phyloP scores from a whole-genome alignment of 2,329 filamentous ascomycete genomes.

The Truncatella angustata region DNA sequence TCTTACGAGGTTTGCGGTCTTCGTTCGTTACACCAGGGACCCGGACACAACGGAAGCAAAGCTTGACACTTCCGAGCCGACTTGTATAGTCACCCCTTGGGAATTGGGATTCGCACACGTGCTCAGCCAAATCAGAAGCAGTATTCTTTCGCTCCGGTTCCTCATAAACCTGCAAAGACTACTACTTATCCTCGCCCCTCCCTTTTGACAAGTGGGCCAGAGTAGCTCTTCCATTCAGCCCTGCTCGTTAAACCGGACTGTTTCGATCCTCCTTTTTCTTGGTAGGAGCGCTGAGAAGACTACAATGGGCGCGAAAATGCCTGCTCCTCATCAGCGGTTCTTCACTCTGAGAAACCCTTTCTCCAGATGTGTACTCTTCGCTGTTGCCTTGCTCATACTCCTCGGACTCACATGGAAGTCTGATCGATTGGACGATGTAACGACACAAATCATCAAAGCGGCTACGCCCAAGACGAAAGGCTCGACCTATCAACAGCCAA shows the following conservation, averaged over 20 bases:
- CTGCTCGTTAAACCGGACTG: not conserved
- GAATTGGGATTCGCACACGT: not conserved
- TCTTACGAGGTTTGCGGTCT: conserved; percentile 5
- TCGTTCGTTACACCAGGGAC: conserved; percentile 8
- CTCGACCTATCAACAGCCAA: conserved; percentile 26
- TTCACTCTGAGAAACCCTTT: conserved; percentile 50
- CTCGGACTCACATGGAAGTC: conserved; percentile 39
- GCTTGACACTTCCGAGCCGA: not conserved
- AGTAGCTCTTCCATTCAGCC: conserved; percentile 11
- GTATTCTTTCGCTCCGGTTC: not conserved
- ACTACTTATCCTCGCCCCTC: not conserved
- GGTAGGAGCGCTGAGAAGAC: conserved; percentile 1
- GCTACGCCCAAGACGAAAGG: conserved; percentile 32
- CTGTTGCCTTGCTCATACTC: conserved; percentile 41
- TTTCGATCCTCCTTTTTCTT: not conserved
- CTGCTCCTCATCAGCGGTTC: conserved; percentile 38
- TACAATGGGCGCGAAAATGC: conserved; percentile 38
- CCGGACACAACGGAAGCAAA: conserved; percentile 6
- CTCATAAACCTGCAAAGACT: not conserved
- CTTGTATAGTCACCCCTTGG: not conserved
- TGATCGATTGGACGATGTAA: conserved; percentile 38
- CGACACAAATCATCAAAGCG: conserved; percentile 39
- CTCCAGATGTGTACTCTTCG: conserved; percentile 42
- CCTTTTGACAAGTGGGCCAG: conserved; percentile 4
- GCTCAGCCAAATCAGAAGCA: conserved; percentile 1